Percentiles rank a stretch among this genome's conserved stretches.
phyloP scores from a whole-genome alignment of 2,329 filamentous ascomycete genomes.

The Mycocentrospora acerina region DNA sequence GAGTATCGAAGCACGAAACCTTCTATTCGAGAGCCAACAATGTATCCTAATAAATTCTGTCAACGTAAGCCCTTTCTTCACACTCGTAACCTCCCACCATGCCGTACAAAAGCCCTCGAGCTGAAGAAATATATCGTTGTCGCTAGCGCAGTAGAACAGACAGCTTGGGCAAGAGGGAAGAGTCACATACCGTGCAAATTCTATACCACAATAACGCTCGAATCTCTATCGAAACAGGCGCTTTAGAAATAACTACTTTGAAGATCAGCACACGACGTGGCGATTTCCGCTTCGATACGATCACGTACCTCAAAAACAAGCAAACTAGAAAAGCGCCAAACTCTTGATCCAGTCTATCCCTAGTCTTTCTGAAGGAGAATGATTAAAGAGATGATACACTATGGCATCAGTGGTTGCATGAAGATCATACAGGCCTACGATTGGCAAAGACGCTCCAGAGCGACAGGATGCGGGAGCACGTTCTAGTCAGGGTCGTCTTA shows the following conservation, averaged over 20 bases:
- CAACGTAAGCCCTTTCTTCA: slow-evolving; percentile 2
- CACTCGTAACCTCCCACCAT: background rate
- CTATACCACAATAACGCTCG: slow-evolving; percentile 25
- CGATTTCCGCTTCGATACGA: slow-evolving; percentile 3
- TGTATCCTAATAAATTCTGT: slow-evolving; percentile 25
- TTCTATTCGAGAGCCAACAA: slow-evolving; percentile 32
- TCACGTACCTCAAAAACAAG: slow-evolving; percentile 39
- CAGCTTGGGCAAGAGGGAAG: slow-evolving; percentile 1
- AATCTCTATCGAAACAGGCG: slow-evolving; percentile 29
- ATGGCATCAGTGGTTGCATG: slow-evolving; percentile 41
- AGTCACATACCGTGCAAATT: slow-evolving; percentile 27
- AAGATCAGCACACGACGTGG: slow-evolving; percentile 23
- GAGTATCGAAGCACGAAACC: slow-evolving; percentile 31
- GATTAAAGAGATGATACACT: slow-evolving; percentile 38
- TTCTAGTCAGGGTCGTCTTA: slow-evolving; percentile 35
- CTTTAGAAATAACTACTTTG: slow-evolving; percentile 27
- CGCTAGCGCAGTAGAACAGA: background rate
- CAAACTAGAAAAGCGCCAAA: slow-evolving; percentile 39
- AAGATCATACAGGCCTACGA: slow-evolving; percentile 28
- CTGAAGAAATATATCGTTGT: too few species aligned
- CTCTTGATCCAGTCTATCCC: slow-evolving; percentile 46
- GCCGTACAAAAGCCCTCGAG: background rate
- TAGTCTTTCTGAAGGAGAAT: slow-evolving; percentile 42
- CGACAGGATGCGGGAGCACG: slow-evolving; percentile 42
- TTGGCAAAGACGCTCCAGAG: slow-evolving; percentile 32